Conservation (phyloP, 257 asterid genomes). For the Penstemon newberryi region DNA sequence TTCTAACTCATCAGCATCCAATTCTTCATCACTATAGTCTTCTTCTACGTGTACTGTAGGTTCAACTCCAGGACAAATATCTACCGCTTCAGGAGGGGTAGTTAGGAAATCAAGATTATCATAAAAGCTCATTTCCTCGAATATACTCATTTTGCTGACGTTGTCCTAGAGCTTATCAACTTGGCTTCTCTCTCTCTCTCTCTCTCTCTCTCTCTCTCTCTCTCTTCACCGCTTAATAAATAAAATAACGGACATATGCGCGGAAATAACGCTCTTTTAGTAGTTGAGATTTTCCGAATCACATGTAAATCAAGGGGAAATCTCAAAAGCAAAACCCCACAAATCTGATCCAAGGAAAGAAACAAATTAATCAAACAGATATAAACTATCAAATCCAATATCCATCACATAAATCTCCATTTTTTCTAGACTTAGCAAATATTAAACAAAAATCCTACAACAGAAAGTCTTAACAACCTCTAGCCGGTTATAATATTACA, state of each 20-base stretch:
- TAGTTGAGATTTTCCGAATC: conserved; percentile 8
- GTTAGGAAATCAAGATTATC: conserved; percentile 48
- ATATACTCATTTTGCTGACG: conserved; percentile 40
- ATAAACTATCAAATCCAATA: conserved; percentile 17
- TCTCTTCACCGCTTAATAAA: conserved; percentile 21
- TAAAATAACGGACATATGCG: background rate
- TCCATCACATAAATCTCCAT: conserved; percentile 15
- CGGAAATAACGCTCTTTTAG: background rate
- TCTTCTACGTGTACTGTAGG: conserved; percentile 40
- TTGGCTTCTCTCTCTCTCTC: conserved; percentile 12
- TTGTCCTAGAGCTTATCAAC: background rate
- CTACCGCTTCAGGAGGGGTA: conserved; percentile 36
- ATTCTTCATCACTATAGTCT: conserved; percentile 56
- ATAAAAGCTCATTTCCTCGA: conserved; percentile 51
- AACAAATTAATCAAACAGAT: conserved; percentile 17
- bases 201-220: background rate
- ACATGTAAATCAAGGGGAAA: conserved; percentile 16
- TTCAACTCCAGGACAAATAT: conserved; percentile 33
- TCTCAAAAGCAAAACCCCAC: background rate
- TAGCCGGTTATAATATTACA: background rate
- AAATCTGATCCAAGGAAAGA: conserved; percentile 27
- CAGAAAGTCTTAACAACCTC: background rate
- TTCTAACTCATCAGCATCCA: conserved; percentile 55
- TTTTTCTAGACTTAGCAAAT: background rate
- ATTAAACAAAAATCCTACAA: background rate